Evolutionary conservation across 2,329 filamentous ascomycete genomes (phyloP).

Genomic region (Fusarium multiceps): DNA sequence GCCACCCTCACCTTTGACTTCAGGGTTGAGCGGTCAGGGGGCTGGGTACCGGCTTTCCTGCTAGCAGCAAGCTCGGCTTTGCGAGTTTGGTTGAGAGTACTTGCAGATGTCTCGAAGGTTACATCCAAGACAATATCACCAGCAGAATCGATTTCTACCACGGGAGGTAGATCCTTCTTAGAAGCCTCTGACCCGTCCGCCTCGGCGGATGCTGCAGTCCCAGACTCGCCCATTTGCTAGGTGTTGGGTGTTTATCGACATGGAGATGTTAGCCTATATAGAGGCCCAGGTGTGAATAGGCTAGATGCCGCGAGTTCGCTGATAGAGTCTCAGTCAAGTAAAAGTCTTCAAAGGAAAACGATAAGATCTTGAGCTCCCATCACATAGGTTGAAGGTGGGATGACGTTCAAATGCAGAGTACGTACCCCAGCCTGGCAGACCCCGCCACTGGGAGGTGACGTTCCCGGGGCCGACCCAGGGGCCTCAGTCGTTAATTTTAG

Average conservation of each 20-base stretch:
- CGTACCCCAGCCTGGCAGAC: slow-evolving; percentile 20
- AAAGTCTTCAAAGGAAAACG: slow-evolving; percentile 20
- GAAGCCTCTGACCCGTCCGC: slow-evolving; percentile 46
- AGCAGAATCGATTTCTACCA: slow-evolving; percentile 63
- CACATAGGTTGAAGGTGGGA: slow-evolving; percentile 17
- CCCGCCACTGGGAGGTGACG: slow-evolving; percentile 13
- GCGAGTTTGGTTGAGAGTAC: slow-evolving; percentile 60
- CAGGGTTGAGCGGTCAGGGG: slow-evolving; percentile 46
- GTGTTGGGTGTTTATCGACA: slow-evolving; percentile 37
- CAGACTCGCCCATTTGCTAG: slow-evolving; percentile 49
- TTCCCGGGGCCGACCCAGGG: background rate
- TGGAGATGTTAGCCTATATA: slow-evolving; percentile 37
- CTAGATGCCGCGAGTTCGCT: slow-evolving; percentile 4
- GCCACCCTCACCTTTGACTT: slow-evolving; percentile 56
- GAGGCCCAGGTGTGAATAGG: slow-evolving; percentile 18
- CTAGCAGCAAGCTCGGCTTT: slow-evolving; percentile 52
- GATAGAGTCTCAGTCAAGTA: slow-evolving; percentile 7
- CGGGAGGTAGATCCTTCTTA: slow-evolving; percentile 46
- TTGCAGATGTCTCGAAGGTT: slow-evolving; percentile 69
- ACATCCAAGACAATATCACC: slow-evolving; percentile 77
- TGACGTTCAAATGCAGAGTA: slow-evolving; percentile 26
- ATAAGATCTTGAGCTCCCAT: slow-evolving; percentile 27
- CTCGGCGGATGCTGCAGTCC: slow-evolving; percentile 47
- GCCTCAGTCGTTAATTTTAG: slow-evolving; percentile 33
- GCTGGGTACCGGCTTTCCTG: slow-evolving; percentile 46